Evolutionary conservation across 2,329 filamentous ascomycete genomes (phyloP), one percentile per base, ranked within the genome.

Genomic region (Ceratocystis cubensis): DNA sequence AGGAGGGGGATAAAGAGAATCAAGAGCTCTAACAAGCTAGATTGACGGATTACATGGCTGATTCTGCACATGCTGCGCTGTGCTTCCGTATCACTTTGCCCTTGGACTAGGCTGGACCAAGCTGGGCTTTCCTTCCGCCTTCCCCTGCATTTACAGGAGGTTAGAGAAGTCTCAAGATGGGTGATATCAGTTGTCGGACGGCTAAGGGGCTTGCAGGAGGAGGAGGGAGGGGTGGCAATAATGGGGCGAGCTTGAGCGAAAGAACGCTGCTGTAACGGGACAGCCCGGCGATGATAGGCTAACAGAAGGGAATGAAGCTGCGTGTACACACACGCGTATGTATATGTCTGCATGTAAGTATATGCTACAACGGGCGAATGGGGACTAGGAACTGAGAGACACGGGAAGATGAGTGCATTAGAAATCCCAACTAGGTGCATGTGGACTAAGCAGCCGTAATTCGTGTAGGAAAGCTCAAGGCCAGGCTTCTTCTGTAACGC

Each of bases 161-260:
- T 30, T 8, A 30, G 56, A 59, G 28, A 20, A 37, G 56, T 59
- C 56, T 57, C 53, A 57, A 13, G 53, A 57, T 57, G 53, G 53
- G 15, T 22, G 53, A 37, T 37, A 37, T 37, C 30, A 57, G 22
- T 28, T 28, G 53, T 17, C 53, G 13, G 53, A 22, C 53, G 17
- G 53, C 6, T 30, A 57, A 57, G 53, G 53, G 53, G 53, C 53
- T 57, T 57, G 53, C 53, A 57, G 53, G 22, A 33, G 53, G 53
- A 33, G 30, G 28, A 33, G 22, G 30, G 56, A 59, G 56, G 56
- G 22, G 53, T 57, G 53, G 53, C 53, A 22, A 57, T 30, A 57
- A 57, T 30, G 17, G 53, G n/a, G 17, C 25, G 7, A 15, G 50
- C 25, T 56, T 48, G 46, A 25, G 53, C 28, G n/a, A 57, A 33